Conservation (phyloP, 331 rosid species). For the Dryas integrifolia region DNA sequence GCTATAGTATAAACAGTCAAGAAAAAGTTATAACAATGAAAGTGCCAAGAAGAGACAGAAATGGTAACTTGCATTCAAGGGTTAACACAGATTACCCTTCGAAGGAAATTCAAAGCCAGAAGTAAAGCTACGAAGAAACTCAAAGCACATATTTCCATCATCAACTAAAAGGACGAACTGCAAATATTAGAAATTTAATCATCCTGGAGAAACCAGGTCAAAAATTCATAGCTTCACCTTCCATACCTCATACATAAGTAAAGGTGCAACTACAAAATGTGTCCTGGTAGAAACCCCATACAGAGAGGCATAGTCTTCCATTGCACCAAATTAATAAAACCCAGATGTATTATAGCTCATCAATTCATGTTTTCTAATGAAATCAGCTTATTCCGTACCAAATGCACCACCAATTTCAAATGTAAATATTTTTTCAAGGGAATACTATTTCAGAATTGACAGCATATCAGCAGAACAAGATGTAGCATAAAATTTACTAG, state of each 20-base stretch:
- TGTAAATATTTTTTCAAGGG: too few species aligned
- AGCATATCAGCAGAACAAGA: too few species aligned
- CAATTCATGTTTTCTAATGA: background rate
- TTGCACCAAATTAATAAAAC: background rate
- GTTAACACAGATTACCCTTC: background rate
- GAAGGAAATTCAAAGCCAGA: background rate
- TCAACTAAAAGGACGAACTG: background rate
- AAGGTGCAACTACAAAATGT: background rate
- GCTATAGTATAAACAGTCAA: background rate
- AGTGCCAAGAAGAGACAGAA: background rate
- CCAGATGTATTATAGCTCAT: background rate
- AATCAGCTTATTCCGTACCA: background rate
- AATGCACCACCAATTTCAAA: too few species aligned
- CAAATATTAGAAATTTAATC: background rate
- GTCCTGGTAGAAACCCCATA: background rate
- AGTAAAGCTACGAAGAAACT: background rate
- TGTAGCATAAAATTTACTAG: too few species aligned
- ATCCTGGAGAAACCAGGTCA: background rate
- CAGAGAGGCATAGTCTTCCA: background rate
- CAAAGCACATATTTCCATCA: background rate
- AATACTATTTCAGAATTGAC: too few species aligned
- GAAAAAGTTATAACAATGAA: background rate
- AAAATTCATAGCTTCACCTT: background rate
- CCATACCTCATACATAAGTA: background rate
- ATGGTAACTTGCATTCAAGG: background rate